phyloP scores from a whole-genome alignment of 2,329 filamentous ascomycete species.

The Penicillium rolfsii region DNA sequence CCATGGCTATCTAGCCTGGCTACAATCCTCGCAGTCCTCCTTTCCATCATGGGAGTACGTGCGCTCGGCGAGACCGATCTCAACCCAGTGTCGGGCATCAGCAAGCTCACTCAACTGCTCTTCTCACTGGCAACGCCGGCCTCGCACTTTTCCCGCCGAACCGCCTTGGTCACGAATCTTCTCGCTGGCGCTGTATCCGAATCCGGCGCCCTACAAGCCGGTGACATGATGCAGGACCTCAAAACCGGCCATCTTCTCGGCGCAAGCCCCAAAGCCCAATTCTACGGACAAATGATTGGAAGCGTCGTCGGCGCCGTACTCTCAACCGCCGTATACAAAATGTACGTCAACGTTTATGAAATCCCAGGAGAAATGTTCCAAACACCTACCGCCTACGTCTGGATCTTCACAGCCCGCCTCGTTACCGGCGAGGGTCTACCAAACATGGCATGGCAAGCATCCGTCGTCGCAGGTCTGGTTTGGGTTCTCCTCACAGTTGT shows the following conservation, averaged over 20 bases:
- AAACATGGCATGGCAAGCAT: slow-evolving; percentile 78
- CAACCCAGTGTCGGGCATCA: slow-evolving; percentile 95
- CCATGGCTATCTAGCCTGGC: slow-evolving; percentile 74
- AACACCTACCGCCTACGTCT: slow-evolving; percentile 92
- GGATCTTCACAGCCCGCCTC: slow-evolving; percentile 93
- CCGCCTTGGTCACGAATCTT: slow-evolving; percentile 88
- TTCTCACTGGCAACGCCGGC: slow-evolving; percentile 88
- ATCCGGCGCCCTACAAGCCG: slow-evolving; percentile 86
- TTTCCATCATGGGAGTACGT: slow-evolving; percentile 67
- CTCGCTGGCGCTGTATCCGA: slow-evolving; percentile 88
- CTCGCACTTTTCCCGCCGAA: slow-evolving; percentile 74
- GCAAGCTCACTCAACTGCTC: slow-evolving; percentile 92
- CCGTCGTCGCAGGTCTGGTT: slow-evolving; percentile 71
- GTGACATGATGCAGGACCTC: slow-evolving; percentile 94
- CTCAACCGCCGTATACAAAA: slow-evolving; percentile 81
- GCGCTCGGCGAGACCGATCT: slow-evolving; percentile 81
- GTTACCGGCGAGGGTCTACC: slow-evolving; percentile 91
- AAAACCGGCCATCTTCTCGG: slow-evolving; percentile 94
- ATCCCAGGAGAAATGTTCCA: slow-evolving; percentile 90
- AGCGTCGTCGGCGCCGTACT: slow-evolving; percentile 83
- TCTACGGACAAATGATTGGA: slow-evolving; percentile 94
- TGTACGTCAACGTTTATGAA: slow-evolving; percentile 88
- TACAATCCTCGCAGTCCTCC: slow-evolving; percentile 77
- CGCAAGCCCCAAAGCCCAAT: slow-evolving; percentile 90
- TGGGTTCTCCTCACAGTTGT: slow-evolving; percentile 73